These are phyloP conservation scores for Euphorbia lathyris DNA, from an alignment of 345 rosid species.

Conservation along the genomic window DNA sequence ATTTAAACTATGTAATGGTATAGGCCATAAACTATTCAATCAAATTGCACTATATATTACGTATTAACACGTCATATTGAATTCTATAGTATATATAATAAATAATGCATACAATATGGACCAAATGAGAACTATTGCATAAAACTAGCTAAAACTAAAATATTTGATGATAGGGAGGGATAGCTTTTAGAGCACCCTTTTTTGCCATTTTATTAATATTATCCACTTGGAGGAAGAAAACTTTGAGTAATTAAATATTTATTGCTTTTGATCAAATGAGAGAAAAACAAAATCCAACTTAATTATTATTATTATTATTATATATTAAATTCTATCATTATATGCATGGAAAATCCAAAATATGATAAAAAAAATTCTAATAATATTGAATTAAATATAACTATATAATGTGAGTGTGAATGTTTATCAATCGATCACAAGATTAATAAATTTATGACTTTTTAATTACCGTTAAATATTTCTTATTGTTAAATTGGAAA, in stretches of 20 bases:
- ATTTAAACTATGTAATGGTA: neutral
- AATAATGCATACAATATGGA: neutral
- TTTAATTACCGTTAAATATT: no score
- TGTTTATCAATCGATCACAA: no score
- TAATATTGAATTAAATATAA: no score
- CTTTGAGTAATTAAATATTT: neutral
- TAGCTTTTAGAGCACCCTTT: neutral
- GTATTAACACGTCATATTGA: neutral
- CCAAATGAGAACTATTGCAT: conserved; percentile 2
- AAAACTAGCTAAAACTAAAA: neutral
- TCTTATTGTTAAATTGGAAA: no score
- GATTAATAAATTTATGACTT: no score
- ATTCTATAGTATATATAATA: neutral
- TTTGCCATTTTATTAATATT: conserved; percentile 6
- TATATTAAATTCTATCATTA: no score
- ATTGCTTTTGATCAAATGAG: conserved; percentile 7
- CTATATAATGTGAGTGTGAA: no score
- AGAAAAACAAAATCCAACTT: neutral
- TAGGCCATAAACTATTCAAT: neutral
- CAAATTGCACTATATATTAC: neutral
- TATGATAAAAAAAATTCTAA: no score
- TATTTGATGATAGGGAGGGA: conserved; percentile 4
- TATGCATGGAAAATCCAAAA: neutral
- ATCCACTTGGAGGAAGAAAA: conserved; percentile 8
- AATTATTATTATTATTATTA: no score